Conservation (phyloP, 1,284 basidiomycete genomes). For the Vanrija sp. region DNA sequence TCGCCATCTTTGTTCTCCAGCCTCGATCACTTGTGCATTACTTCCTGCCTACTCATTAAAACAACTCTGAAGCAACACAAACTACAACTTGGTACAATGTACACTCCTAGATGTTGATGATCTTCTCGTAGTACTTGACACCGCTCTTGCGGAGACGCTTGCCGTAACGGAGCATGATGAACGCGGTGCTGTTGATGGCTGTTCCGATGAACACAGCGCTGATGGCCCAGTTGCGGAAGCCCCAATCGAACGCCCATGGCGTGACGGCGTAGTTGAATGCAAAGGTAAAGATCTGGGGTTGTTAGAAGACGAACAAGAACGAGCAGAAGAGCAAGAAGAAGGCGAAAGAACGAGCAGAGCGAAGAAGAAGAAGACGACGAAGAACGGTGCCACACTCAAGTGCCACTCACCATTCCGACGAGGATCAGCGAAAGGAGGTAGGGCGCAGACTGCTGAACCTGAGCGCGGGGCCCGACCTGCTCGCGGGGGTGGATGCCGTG, state of each 20-base stretch:
- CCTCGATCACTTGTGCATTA: no score
- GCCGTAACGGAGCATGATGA: slow-evolving; percentile 12
- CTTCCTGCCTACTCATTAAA: no score
- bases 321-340: no score
- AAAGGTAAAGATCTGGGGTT: neutral
- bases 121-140: slow-evolving; percentile 8
- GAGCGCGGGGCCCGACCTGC: slow-evolving; percentile 12
- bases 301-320: no score
- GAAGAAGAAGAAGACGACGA: no score
- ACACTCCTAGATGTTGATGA: slow-evolving; percentile 9
- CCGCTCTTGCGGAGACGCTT: slow-evolving; percentile 10
- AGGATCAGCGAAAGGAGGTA: slow-evolving; percentile 19
- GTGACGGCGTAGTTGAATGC: slow-evolving; percentile 20
- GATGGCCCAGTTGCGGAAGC: slow-evolving; percentile 18
- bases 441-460: slow-evolving; percentile 13
- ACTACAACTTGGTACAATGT: no score
- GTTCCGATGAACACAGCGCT: slow-evolving; percentile 8
- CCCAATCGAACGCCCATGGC: slow-evolving; percentile 20
- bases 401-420: slow-evolving; percentile 11
- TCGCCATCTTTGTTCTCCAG: no score
- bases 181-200: slow-evolving; percentile 7
- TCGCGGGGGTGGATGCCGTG: slow-evolving; percentile 7
- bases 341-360: no score
- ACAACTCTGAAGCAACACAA: no score
- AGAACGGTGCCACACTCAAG: neutral